phyloP scores from a whole-genome alignment of 768 basidiomycete species.

The Coprinopsis sp. region DNA sequence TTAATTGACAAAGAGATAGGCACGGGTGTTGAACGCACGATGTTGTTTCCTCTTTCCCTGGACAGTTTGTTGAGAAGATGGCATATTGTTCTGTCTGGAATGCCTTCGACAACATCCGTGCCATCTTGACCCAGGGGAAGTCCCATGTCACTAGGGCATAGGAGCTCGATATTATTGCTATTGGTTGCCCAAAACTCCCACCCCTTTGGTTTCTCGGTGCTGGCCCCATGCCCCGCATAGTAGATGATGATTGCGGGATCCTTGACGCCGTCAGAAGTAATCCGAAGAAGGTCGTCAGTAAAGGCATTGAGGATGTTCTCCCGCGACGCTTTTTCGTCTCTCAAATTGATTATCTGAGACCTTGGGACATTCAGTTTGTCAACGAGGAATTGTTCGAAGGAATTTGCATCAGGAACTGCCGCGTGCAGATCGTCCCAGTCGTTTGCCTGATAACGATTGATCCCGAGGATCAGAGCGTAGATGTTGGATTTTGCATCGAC shows the following conservation, averaged over 20 bases:
- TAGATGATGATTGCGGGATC: slow-evolving; percentile 31
- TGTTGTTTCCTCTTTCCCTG: slow-evolving; percentile 36
- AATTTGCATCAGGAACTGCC: slow-evolving; percentile 37
- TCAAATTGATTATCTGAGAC: slow-evolving; percentile 31
- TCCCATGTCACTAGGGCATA: slow-evolving; percentile 30
- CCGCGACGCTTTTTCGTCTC: slow-evolving; percentile 33
- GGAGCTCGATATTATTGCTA: slow-evolving; percentile 28
- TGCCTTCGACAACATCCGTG: slow-evolving; percentile 21
- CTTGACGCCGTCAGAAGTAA: not conserved
- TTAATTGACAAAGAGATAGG: not conserved
- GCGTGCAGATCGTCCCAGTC: slow-evolving; percentile 24
- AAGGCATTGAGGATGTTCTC: slow-evolving; percentile 30
- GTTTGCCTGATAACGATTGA: slow-evolving; percentile 29
- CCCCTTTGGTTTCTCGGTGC: slow-evolving; percentile 22
- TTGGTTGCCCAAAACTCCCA: slow-evolving; percentile 24
- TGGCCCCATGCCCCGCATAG: slow-evolving; percentile 41
- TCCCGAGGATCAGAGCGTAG: slow-evolving; percentile 41
- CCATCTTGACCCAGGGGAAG: not conserved
- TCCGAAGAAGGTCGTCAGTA: slow-evolving; percentile 17
- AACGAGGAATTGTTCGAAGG: slow-evolving; percentile 29
- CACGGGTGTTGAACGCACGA: slow-evolving; percentile 24
- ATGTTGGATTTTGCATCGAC: slow-evolving; percentile 12
- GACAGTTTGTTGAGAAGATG: slow-evolving; percentile 33
- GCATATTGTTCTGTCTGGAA: slow-evolving; percentile 41
- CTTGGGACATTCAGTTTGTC: slow-evolving; percentile 24